Base-by-base conservation (phyloP, 2,329 filamentous ascomycete genomes). In the Trichophyton mentagrophytes region DNA sequence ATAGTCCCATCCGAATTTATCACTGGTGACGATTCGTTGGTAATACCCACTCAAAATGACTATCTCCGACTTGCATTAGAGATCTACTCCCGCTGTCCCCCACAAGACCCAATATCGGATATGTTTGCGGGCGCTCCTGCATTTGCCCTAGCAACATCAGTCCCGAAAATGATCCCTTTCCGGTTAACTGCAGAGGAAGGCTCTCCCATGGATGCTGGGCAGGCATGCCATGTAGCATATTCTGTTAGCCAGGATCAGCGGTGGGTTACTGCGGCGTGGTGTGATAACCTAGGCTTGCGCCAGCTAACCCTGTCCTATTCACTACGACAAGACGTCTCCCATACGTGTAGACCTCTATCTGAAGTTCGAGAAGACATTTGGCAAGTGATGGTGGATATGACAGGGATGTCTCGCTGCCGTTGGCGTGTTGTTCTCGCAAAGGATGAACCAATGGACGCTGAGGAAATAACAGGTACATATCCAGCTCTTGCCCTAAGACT, bases 201-300 rank as follows among this genome's bases (percentile, higher is more conserved):
- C 22, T 82, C 83, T 40, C 76, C 84, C 0, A 69, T 85, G 25
- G 77, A 81, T 61, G 80, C 85, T 67, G 79, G 78, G 2, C 79
- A 78, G 30, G 78, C 79, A 62, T 76, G 85, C 58, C 83, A 86
- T 68, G 67, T 86, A 30, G 82, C 80, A 1, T 84, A 82, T 66
- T 80, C 81, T 2, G 71, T 76, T 40, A 84, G 81, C 64, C 66
- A 76, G 7, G 80, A 84, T 64, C 76, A 79, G 30, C 73, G 77
- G 20, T 86, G 83, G 83, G 66, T 85, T 25, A 81, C 78, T 5
- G 82, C 78, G 3, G 79, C 80, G 1, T 85, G 83, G 83, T 80
- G 79, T 1, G 82, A 85, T 69, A 80, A 75, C 62, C 77, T 74
- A 27, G 83, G 83, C 7, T 76, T 74, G 44, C 76, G 81, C 46